Evolutionary conservation across 2,329 filamentous ascomycete species (phyloP), one percentile per base, ranked within the genome.

Genomic region (Fusarium newnesense): DNA sequence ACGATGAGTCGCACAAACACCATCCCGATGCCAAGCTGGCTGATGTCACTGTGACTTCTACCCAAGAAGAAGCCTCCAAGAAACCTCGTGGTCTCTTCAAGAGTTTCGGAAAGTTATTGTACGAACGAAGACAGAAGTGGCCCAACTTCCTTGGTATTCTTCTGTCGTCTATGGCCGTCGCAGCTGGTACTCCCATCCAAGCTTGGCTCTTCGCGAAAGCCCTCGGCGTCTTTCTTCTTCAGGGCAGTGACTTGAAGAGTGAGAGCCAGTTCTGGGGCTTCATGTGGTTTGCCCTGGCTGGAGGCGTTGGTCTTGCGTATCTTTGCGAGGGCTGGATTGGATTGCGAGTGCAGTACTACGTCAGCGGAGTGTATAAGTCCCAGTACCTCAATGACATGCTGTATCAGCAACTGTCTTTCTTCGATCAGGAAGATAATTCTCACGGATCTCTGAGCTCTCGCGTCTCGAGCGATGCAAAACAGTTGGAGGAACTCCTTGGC

Each of bases 401-500:
- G 11, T 70, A 74, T 39, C 79, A 82, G 42, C 74, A 75, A 5
- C 46, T 79, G 9, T 43, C 54, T 3, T 81, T 78, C 43, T 81
- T 81, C 28, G 80, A 82, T 52, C 58, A 76, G 0, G 77, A 80
- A 16, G 70, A 54, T 4, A 77, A 81, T 42, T 79, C 79, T 5
- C 76, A 78, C 11, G 79, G 79, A 1, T 60, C 75, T 5, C 47
- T 82, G 5, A 80, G 71, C 30, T 72, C 78, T 7, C 71, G 77
- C 2, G 59, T 81, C 13, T 72, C 77, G 2, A 65, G 76, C 7
- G 80, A 82, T n/a, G 73, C 80, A 9, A 80, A 80, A 42, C 74
- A 78, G 37, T 40, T 82, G 16, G 80, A 82, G 39, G 77, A 81
- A 15, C 72, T 82, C 2, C 67, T 82, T 4, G 80, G 80, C 2